A percentile compares a stretch with the other conserved stretches of the same genome.
Evolutionary conservation across 129 eudicot genomes (phyloP).

Genomic region (Flaveria trinervia): DNA sequence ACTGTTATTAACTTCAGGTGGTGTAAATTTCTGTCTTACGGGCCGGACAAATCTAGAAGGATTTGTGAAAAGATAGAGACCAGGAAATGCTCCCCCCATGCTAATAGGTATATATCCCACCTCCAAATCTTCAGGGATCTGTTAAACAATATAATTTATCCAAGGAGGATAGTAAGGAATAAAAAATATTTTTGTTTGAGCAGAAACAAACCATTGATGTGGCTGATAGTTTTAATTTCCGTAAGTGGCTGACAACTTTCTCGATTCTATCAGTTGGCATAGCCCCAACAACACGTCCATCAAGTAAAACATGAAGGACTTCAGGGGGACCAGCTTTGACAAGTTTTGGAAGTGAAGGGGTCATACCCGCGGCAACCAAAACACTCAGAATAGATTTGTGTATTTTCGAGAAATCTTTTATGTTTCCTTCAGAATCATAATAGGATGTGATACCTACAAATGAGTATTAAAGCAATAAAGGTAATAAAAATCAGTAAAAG

Average conservation of each 20-base stretch:
- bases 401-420: slow-evolving; percentile 66
- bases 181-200: neutral
- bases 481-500: neutral
- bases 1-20: slow-evolving; percentile 46
- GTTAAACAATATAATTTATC: slow-evolving; percentile 17
- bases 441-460: slow-evolving; percentile 75
- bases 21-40: slow-evolving; percentile 53
- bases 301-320: slow-evolving; percentile 81
- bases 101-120: slow-evolving; percentile 93
- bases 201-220: slow-evolving; percentile 47
- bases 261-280: slow-evolving; percentile 64
- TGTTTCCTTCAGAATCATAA: slow-evolving; percentile 63
- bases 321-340: slow-evolving; percentile 88
- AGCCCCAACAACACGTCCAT: slow-evolving; percentile 83
- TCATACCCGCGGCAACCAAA: slow-evolving; percentile 71
- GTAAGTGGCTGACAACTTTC: slow-evolving; percentile 66
- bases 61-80: slow-evolving; percentile 67
- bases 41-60: slow-evolving; percentile 89
- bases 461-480: neutral
- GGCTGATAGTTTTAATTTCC: slow-evolving; percentile 70
- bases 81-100: slow-evolving; percentile 88
- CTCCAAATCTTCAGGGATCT: slow-evolving; percentile 92
- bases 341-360: slow-evolving; percentile 73
- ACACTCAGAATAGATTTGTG: slow-evolving; percentile 53
- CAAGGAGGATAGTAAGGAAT: neutral